Evolutionary conservation across 768 basidiomycete species (phyloP).

Genomic region (Suillus fuscotomentosus): DNA sequence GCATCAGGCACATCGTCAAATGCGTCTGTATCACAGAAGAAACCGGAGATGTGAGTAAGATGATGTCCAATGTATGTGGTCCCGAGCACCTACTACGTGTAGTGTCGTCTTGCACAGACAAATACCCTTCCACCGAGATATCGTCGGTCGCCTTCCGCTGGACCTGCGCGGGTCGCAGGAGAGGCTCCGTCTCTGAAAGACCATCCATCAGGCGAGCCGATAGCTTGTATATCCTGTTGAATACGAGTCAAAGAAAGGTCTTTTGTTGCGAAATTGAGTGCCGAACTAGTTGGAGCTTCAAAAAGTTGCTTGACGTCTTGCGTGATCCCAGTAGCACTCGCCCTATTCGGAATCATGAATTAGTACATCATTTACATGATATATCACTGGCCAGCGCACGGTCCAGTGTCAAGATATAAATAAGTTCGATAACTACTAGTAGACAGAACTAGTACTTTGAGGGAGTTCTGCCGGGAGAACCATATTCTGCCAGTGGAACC

Average conservation of each 20-base stretch:
- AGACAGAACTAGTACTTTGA: no score
- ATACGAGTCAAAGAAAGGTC: neutral
- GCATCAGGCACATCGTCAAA: constrained; percentile 46
- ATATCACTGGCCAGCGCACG: no score
- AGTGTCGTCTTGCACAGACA: neutral
- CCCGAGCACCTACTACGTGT: neutral
- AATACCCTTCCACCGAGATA: neutral
- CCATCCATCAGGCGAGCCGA: neutral
- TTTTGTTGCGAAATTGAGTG: no score
- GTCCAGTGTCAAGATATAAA: no score
- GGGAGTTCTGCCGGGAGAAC: no score
- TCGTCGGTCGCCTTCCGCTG: neutral
- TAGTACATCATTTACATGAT: no score
- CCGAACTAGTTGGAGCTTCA: neutral
- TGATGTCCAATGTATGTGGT: neutral
- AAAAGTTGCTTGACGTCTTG: neutral
- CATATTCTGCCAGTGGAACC: no score
- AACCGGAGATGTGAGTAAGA: neutral
- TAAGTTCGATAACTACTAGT: no score
- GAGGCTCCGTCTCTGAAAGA: neutral
- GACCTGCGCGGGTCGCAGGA: neutral
- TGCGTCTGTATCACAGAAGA: neutral
- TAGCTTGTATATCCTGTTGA: neutral
- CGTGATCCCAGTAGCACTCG: no score
- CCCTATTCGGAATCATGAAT: no score